phyloP scores from a whole-genome alignment of 2,329 filamentous ascomycete species.

The Aspergillus fischeri region DNA sequence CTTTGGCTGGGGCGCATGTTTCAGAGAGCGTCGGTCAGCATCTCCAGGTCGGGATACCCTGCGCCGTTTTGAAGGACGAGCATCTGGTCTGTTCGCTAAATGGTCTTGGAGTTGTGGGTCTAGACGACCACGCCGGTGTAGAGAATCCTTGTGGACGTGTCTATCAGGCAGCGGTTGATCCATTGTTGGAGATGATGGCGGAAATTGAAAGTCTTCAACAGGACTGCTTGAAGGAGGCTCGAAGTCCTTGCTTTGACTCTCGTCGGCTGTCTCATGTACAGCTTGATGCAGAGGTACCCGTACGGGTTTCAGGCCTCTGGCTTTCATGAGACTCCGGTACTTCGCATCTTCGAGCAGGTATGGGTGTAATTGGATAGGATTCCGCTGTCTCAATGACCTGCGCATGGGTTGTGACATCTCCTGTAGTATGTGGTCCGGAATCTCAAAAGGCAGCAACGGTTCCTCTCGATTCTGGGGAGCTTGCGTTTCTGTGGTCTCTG shows the following conservation, averaged over 20 bases:
- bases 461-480: slow-evolving; percentile 9
- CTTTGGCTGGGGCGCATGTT: slow-evolving; percentile 14
- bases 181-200: slow-evolving; percentile 24
- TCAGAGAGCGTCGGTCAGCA: slow-evolving; percentile 2
- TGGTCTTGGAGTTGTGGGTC: slow-evolving; percentile 1
- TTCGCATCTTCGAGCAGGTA: slow-evolving; percentile 45
- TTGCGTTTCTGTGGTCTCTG: neutral
- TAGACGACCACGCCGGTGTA: neutral
- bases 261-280: slow-evolving; percentile 16
- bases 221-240: slow-evolving; percentile 31
- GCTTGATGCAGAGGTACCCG: slow-evolving; percentile 25
- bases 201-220: slow-evolving; percentile 26
- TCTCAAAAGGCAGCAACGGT: slow-evolving; percentile 19
- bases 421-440: slow-evolving; percentile 24
- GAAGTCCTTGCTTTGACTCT: slow-evolving; percentile 31
- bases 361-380: slow-evolving; percentile 47
- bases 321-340: slow-evolving; percentile 40
- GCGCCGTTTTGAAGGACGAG: slow-evolving; percentile 31
- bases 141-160: neutral
- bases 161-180: slow-evolving; percentile 1
- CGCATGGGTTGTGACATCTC: slow-evolving; percentile 24
- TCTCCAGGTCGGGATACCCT: slow-evolving; percentile 26
- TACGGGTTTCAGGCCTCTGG: slow-evolving; percentile 42
- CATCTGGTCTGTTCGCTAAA: slow-evolving; percentile 3
- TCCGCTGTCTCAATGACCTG: slow-evolving; percentile 41